Evolutionary conservation across 306 rosid genomes (phyloP).

Genomic region (Corylus americana): DNA sequence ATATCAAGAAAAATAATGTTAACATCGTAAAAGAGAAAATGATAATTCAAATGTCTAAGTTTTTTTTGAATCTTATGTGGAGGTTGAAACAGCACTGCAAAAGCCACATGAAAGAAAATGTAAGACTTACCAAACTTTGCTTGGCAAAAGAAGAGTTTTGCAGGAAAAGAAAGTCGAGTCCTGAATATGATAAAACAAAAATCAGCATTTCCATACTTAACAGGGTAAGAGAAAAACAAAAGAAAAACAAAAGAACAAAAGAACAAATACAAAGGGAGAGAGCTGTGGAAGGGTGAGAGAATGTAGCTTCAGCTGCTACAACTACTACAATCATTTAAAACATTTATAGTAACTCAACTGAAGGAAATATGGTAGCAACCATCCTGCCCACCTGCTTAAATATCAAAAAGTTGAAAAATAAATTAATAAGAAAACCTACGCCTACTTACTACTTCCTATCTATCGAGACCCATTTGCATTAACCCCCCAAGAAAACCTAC

Average conservation of each 20-base stretch:
- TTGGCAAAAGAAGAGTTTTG: constrained; percentile 53
- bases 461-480: not conserved
- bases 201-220: not conserved
- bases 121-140: constrained; percentile 60
- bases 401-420: not conserved
- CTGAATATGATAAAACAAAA: constrained; percentile 39
- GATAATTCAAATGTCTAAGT: not conserved
- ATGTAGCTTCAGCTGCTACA: constrained; percentile 2
- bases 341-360: not conserved
- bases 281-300: not conserved
- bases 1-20: constrained; percentile 19
- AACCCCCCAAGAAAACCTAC: not conserved
- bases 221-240: not conserved
- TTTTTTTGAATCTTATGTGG: not conserved
- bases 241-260: not conserved
- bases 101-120: constrained; percentile 19
- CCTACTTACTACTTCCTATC: not conserved
- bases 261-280: not conserved
- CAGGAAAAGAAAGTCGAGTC: constrained; percentile 47
- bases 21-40: constrained; percentile 15
- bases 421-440: not conserved
- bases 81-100: constrained; percentile 15
- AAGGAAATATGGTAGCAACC: not conserved
- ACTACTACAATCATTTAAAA: not conserved
- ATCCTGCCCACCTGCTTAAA: not conserved